phyloP scores from a whole-genome alignment of 345 rosid species.

The Eucalyptus curtisii region DNA sequence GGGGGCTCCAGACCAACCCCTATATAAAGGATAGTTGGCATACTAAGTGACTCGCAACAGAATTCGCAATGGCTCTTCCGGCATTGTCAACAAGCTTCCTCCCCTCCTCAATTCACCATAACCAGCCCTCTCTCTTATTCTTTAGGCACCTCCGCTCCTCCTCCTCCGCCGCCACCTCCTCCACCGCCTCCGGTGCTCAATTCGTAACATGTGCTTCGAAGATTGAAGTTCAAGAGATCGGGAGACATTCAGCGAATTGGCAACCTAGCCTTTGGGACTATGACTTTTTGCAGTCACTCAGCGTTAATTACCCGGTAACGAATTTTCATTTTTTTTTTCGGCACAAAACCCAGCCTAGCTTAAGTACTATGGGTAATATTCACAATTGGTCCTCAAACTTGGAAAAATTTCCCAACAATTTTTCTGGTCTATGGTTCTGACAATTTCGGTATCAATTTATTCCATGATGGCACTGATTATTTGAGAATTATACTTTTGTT shows the following conservation, averaged over 20 bases:
- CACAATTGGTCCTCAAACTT: not conserved
- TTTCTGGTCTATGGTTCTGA: too few relatives aligned
- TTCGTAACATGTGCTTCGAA: not conserved
- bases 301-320: not conserved
- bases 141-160: not conserved
- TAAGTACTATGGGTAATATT: too few relatives aligned
- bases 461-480: too few relatives aligned
- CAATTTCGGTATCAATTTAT: too few relatives aligned
- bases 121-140: not conserved
- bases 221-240: not conserved
- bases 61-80: not conserved
- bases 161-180: not conserved
- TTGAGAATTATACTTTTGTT: too few relatives aligned
- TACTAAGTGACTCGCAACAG: not conserved
- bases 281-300: not conserved
- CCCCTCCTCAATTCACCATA: not conserved
- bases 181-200: not conserved
- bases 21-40: not conserved
- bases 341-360: not conserved
- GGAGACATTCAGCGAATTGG: not conserved
- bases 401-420: not conserved
- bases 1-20: not conserved
- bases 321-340: not conserved
- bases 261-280: not conserved
- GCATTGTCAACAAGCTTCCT: not conserved